A percentile compares a stretch with the other conserved stretches of the same genome.
These are phyloP conservation scores for Handroanthus guayacan DNA, from an alignment of 257 asterid species.

Conservation along the genomic window DNA sequence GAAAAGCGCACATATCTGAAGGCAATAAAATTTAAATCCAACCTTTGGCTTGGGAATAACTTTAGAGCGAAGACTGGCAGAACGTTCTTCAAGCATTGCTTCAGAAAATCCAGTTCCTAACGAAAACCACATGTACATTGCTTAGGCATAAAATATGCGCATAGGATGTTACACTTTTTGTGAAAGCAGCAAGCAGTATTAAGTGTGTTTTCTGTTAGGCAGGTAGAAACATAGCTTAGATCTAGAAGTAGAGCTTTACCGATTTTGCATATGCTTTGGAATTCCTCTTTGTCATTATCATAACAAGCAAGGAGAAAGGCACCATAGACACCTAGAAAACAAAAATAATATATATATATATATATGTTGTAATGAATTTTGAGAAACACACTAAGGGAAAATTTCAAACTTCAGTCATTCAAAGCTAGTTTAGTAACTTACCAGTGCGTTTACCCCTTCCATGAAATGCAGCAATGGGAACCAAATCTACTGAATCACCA, in stretches of 20 bases:
- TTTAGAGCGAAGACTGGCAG: constrained; percentile 83
- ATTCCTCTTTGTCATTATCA: constrained; percentile 85
- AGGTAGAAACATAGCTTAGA: constrained; percentile 21
- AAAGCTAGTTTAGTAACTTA: constrained; percentile 36
- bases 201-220: constrained; percentile 12
- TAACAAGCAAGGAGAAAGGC: constrained; percentile 98
- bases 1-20: constrained; percentile 7
- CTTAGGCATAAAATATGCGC: constrained; percentile 4
- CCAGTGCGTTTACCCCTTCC: constrained; percentile 97
- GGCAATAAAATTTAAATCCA: constrained; percentile 26
- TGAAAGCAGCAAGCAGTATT: constrained; percentile 27
- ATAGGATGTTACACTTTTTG: not conserved
- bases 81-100: constrained; percentile 86
- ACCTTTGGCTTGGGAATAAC: constrained; percentile 90
- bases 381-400: constrained; percentile 11
- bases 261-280: constrained; percentile 94
- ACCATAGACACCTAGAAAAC: constrained; percentile 78
- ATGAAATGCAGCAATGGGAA: constrained; percentile 96
- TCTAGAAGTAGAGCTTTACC: constrained; percentile 58
- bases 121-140: constrained; percentile 31
- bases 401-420: not conserved
- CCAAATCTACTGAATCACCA: constrained; percentile 97
- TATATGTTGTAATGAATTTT: constrained; percentile 14
- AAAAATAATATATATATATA: constrained; percentile 5
- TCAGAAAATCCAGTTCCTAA: constrained; percentile 97